Conservation (phyloP, 2,329 filamentous ascomycete species). For the Rutstroemia sp. region DNA sequence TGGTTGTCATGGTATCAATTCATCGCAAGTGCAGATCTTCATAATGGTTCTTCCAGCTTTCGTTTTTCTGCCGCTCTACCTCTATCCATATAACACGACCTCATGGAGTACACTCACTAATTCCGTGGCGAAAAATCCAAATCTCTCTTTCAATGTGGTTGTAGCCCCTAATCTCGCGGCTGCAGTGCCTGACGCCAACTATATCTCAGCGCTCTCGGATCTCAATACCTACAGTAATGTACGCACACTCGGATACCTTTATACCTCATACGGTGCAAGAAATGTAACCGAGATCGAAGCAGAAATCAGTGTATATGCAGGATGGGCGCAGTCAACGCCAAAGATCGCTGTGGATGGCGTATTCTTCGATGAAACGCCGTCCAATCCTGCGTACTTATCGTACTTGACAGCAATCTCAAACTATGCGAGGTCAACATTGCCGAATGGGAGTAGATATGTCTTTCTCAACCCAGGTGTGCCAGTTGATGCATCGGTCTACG, state of each 20-base stretch:
- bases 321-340: slow-evolving; percentile 25
- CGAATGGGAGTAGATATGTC: slow-evolving; percentile 13
- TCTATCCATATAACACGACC: slow-evolving; percentile 19
- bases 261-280: slow-evolving; percentile 30
- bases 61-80: slow-evolving; percentile 20
- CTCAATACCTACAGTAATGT: slow-evolving; percentile 26
- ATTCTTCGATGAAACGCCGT: slow-evolving; percentile 8
- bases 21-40: neutral
- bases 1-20: no score
- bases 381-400: slow-evolving; percentile 9
- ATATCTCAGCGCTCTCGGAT: slow-evolving; percentile 13
- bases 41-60: slow-evolving; percentile 8
- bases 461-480: slow-evolving; percentile 18
- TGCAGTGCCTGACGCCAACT: slow-evolving; percentile 16
- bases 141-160: slow-evolving; percentile 19
- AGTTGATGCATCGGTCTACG: slow-evolving; percentile 17
- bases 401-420: slow-evolving; percentile 17
- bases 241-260: slow-evolving; percentile 34
- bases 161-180: slow-evolving; percentile 15
- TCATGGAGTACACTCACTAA: slow-evolving; percentile 18
- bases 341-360: neutral
- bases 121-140: slow-evolving; percentile 14
- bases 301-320: slow-evolving; percentile 32
- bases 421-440: slow-evolving; percentile 15
- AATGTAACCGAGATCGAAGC: slow-evolving; percentile 28